Percentiles rank a stretch among this genome's conserved stretches.
These are phyloP conservation scores for Onygenales sp. DNA, from an alignment of 2,329 filamentous ascomycete genomes.

Conservation along the genomic window DNA sequence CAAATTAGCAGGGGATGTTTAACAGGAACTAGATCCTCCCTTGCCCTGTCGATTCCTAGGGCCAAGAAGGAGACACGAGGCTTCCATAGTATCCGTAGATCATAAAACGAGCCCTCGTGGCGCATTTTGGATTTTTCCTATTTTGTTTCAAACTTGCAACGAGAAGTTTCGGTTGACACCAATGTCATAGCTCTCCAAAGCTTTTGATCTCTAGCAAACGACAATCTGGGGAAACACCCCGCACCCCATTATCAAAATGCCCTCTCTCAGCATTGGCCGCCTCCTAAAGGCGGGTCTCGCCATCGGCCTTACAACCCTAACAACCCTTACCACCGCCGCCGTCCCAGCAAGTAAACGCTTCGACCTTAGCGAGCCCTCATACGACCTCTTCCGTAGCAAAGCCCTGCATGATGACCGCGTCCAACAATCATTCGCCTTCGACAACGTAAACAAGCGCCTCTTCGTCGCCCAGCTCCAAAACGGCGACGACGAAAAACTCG, in stretches of 20 bases:
- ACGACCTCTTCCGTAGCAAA: conserved; percentile 13
- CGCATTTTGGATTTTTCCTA: too few relatives aligned
- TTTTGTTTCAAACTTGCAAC: too few relatives aligned
- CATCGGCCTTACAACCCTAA: neutral
- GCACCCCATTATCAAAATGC: neutral
- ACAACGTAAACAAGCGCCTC: conserved; percentile 16
- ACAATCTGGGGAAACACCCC: too few relatives aligned
- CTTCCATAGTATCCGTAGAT: too few relatives aligned
- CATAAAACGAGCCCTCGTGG: too few relatives aligned
- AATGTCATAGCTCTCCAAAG: too few relatives aligned
- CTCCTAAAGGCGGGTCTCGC: neutral
- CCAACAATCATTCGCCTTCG: conserved; percentile 17
- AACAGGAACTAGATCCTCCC: too few relatives aligned
- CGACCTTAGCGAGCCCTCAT: conserved; percentile 11
- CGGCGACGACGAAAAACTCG: conserved; percentile 7
- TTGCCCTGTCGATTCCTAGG: too few relatives aligned
- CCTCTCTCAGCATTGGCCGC: neutral
- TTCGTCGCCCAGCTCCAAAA: conserved; percentile 14
- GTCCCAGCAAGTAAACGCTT: conserved; percentile 8
- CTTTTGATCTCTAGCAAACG: too few relatives aligned
- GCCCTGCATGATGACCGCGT: conserved; percentile 11
- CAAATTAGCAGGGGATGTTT: too few relatives aligned
- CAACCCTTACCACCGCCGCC: neutral
- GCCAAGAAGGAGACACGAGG: too few relatives aligned
- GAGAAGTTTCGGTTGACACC: too few relatives aligned